phyloP scores from a whole-genome alignment of 108 stramenopile genomes.

The Conticribra guillardii region DNA sequence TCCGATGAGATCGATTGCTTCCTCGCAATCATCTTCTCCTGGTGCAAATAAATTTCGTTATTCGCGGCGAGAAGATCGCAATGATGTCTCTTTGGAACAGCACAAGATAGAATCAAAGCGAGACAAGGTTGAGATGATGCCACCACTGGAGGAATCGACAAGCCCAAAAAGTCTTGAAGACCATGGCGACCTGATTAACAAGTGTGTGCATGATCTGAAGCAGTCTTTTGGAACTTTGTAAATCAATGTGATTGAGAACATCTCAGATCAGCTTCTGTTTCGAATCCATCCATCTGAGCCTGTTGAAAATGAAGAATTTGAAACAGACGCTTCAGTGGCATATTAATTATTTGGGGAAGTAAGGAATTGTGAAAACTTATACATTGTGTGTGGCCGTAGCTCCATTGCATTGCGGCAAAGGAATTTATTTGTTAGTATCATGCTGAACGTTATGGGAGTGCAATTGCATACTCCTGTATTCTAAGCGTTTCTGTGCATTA shows the following conservation, averaged over 20 bases:
- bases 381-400: too few relatives aligned
- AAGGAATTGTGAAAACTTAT: too few relatives aligned
- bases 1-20: neutral
- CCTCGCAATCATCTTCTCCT: conserved; percentile 5
- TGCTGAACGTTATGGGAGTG: too few relatives aligned
- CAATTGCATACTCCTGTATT: too few relatives aligned
- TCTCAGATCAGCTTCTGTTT: too few relatives aligned
- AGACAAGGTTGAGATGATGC: conserved; percentile 27
- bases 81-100: conserved; percentile 17
- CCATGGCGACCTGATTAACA: conserved; percentile 39
- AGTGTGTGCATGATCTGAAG: conserved; percentile 26
- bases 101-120: conserved; percentile 14
- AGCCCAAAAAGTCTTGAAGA: conserved; percentile 20
- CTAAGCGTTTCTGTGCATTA: too few relatives aligned
- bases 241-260: neutral
- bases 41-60: conserved; percentile 3
- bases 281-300: too few relatives aligned
- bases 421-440: too few relatives aligned
- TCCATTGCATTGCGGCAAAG: too few relatives aligned
- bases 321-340: too few relatives aligned
- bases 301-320: too few relatives aligned
- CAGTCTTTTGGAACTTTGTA: conserved; percentile 19
- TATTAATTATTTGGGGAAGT: too few relatives aligned
- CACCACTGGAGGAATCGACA: conserved; percentile 15
- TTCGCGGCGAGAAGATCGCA: conserved; percentile 26